phyloP scores from a whole-genome alignment of 164 flowering plant species.

The Chloranthus sessilifolius region DNA sequence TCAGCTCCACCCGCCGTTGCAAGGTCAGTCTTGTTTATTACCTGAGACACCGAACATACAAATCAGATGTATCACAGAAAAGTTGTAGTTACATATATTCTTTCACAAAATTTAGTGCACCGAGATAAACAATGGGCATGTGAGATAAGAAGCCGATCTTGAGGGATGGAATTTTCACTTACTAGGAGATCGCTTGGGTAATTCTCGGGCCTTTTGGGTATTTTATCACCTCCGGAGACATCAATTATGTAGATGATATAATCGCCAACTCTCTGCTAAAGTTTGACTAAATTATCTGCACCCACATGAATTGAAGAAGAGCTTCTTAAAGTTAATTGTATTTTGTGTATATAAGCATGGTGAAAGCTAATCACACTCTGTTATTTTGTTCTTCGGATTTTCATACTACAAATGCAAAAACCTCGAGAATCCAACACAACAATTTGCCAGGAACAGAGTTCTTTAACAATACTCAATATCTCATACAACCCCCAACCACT shows the following conservation, averaged over 20 bases:
- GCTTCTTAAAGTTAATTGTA: no score
- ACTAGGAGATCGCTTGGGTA: constrained; percentile 97
- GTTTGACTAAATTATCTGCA: constrained; percentile 95
- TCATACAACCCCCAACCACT: no score
- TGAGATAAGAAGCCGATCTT: neutral
- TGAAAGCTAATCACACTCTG: no score
- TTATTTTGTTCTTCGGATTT: no score
- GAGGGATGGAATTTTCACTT: constrained; percentile 11
- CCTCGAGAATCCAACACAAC: no score
- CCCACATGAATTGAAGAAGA: no score
- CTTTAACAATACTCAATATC: no score
- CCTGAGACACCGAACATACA: constrained; percentile 31
- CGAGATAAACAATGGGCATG: no score
- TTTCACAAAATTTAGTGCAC: no score
- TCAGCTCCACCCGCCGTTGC: constrained; percentile 95
- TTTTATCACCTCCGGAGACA: constrained; percentile 95
- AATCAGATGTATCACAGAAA: constrained; percentile 2
- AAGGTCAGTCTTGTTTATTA: constrained; percentile 96
- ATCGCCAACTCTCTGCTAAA: constrained; percentile 98
- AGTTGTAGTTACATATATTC: neutral
- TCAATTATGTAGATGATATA: constrained; percentile 94
- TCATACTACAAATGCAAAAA: no score
- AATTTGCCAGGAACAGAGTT: no score
- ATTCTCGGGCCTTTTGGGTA: constrained; percentile 98
- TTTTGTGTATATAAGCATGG: no score